Percentiles rank a stretch among this genome's conserved stretches.
These are phyloP conservation scores for Rhizomucor pusillus DNA, from an alignment of 371 early-diverging fungal genomes.

Conservation along the genomic window DNA sequence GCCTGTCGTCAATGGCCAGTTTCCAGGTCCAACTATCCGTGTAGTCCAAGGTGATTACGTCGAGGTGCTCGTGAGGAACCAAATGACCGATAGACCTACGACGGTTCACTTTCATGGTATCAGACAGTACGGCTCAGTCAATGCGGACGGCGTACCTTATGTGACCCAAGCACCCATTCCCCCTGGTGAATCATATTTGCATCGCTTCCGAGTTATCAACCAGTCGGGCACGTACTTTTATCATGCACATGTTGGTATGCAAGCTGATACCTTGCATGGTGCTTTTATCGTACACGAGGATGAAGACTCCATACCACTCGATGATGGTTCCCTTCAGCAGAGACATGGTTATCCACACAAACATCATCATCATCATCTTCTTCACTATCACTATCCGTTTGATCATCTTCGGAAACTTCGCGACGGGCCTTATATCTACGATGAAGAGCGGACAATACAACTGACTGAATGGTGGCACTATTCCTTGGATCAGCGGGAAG, in stretches of 20 bases:
- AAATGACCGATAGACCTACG: slow-evolving; percentile 8
- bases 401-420: no score
- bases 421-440: neutral
- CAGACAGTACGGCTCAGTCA: slow-evolving; percentile 28
- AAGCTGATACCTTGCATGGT: slow-evolving; percentile 45
- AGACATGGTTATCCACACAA: no score
- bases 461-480: slow-evolving; percentile 49
- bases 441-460: slow-evolving; percentile 41
- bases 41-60: slow-evolving; percentile 36
- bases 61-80: slow-evolving; percentile 34
- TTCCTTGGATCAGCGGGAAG: slow-evolving; percentile 10
- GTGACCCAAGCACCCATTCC: slow-evolving; percentile 54
- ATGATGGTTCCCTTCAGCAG: no score
- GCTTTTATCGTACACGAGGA: slow-evolving; percentile 45
- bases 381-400: no score
- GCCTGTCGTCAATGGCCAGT: slow-evolving; percentile 37
- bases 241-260: slow-evolving; percentile 44
- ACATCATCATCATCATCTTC: no score
- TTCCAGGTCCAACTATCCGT: slow-evolving; percentile 44
- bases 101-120: slow-evolving; percentile 47
- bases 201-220: slow-evolving; percentile 37
- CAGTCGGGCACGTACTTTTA: slow-evolving; percentile 54
- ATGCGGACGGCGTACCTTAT: slow-evolving; percentile 56
- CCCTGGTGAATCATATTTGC: slow-evolving; percentile 42
- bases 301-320: slow-evolving; percentile 5